Conservation (phyloP, 176 grass and related monocot species). For the Avena sativa region DNA sequence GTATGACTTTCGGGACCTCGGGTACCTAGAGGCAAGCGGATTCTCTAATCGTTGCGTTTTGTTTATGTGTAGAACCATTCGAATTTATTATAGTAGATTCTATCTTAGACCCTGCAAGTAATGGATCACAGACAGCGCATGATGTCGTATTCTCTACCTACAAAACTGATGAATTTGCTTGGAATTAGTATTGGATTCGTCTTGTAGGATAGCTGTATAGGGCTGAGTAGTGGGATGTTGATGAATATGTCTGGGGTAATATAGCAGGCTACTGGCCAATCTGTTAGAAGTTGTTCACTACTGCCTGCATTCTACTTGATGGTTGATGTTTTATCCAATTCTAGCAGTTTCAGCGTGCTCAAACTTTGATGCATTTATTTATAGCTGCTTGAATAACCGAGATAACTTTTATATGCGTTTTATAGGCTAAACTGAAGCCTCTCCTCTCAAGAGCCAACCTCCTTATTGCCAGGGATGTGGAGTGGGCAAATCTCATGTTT, state of each 20-base stretch:
- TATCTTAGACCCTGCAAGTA: not conserved
- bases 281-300: not conserved
- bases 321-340: not conserved
- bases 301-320: not conserved
- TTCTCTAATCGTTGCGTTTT: not conserved
- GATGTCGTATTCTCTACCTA: not conserved
- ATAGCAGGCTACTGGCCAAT: not conserved
- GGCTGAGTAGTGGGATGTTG: not conserved
- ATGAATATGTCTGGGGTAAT: not conserved
- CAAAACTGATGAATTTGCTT: not conserved
- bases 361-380: constrained; percentile 7
- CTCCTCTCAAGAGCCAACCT: constrained; percentile 83
- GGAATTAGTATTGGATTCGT: not conserved
- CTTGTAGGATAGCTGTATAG: not conserved
- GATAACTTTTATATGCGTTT: constrained; percentile 23
- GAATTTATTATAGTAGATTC: not conserved
- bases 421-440: constrained; percentile 64
- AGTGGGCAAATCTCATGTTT: constrained; percentile 92
- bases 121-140: not conserved
- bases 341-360: not conserved
- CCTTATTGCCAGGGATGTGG: constrained; percentile 89
- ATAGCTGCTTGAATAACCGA: constrained; percentile 20
- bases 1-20: constrained; percentile 10
- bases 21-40: constrained; percentile 45
- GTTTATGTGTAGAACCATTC: not conserved